Base-by-base conservation (phyloP, 352 stramenopile species). In the Phytophthora litchii region DNA sequence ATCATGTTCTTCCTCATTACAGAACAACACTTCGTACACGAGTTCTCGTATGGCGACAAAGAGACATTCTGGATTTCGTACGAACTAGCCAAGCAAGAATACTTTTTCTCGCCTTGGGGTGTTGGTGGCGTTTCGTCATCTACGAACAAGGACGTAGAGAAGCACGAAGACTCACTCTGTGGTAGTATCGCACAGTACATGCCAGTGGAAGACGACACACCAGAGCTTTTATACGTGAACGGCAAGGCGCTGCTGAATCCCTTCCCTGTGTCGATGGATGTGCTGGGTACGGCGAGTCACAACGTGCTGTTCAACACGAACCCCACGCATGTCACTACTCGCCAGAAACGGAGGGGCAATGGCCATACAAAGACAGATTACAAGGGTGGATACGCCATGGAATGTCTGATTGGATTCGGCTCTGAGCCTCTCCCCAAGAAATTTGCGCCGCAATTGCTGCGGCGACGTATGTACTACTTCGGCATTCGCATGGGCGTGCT, bases 1-100 rank as follows among this genome's bases (percentile, higher is more conserved):
- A 46, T 83, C 35, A 60, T 86, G 38, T 81, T 74, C 60, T 83
- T 70, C 51, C 60, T 89, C 27, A 82, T 85, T 53, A 80, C 70
- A 1, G 45, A 71, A 16, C 53, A 73, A 38, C 74, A 67, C 19
- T 80, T 80, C 41, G 45, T 60, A 3, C 54, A 66, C 37, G 65
- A 76, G 17, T 76, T 74, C 35, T 78, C 64, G 8, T 78, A 64
- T 31, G 67, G 70, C 1, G 72, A 82, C 44, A 78, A 82, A 40
- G 72, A 82, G 50, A 67, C 57, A 0, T 78, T 81, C 45, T 81
- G 72, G 72, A 43, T 81, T 10, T 64, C 68, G 3, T 81, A 54
- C 44, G 69, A 78, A 25, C 37, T 82, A 16, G 57, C 58, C 9
- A 72, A 75, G 19, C 34, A 49, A n/a, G 56, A 73, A n/a, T 79